Evolutionary conservation across 129 eudicot species (phyloP).

Genomic region (Oenanthe sinensis): DNA sequence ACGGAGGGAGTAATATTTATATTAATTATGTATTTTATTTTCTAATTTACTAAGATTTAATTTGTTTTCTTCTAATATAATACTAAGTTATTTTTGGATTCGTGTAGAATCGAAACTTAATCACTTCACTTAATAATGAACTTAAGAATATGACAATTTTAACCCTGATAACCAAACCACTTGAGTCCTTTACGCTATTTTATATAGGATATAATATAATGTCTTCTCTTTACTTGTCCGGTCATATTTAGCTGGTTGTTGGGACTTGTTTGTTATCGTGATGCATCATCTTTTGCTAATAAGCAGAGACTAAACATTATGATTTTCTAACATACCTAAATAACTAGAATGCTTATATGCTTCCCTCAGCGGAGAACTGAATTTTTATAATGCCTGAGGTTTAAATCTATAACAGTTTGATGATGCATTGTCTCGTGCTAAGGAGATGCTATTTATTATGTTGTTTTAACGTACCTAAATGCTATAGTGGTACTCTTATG

Average conservation of each 20-base stretch:
- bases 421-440: neutral
- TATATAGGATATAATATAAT: too few species aligned
- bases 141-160: too few species aligned
- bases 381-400: neutral
- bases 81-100: too few species aligned
- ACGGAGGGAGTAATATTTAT: too few species aligned
- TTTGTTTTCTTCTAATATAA: too few species aligned
- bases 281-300: neutral
- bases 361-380: neutral
- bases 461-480: neutral
- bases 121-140: too few species aligned
- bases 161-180: too few species aligned
- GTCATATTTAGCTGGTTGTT: neutral
- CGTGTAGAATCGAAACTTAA: too few species aligned
- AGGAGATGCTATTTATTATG: neutral
- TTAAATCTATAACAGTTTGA: neutral
- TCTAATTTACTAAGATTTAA: too few species aligned
- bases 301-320: neutral
- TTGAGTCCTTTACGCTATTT: too few species aligned
- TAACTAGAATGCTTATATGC: neutral
- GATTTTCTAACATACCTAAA: neutral
- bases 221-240: neutral
- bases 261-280: neutral
- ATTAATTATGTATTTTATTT: too few species aligned
- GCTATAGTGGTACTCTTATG: neutral